Evolutionary conservation across 2,329 filamentous ascomycete genomes (phyloP).

Genomic region (Fusarium dimerum): DNA sequence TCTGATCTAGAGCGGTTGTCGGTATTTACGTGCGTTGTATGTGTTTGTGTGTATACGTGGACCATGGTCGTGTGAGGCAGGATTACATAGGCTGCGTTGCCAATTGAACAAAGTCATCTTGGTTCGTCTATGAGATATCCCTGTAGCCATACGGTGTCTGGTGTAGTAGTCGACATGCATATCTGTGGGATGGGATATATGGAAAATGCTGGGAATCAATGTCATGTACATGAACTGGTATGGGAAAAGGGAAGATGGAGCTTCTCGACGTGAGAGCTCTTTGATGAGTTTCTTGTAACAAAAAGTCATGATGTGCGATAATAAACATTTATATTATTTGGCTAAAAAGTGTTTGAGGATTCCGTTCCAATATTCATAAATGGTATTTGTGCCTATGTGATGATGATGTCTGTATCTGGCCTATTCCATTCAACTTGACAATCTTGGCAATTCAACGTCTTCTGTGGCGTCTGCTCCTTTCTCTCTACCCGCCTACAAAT

Average conservation of each 20-base stretch:
- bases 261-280: slow-evolving; percentile 11
- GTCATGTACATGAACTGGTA: slow-evolving; percentile 26
- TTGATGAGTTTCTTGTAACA: slow-evolving; percentile 29
- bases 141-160: not conserved
- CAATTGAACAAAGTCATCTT: slow-evolving; percentile 5
- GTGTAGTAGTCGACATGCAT: not conserved
- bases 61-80: not conserved
- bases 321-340: slow-evolving; percentile 22
- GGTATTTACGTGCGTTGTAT: slow-evolving; percentile 14
- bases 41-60: not conserved
- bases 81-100: not conserved
- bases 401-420: too few relatives aligned
- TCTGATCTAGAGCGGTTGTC: slow-evolving; percentile 35
- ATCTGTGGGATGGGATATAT: not conserved
- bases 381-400: too few relatives aligned
- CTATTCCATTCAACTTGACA: too few relatives aligned
- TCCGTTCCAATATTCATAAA: slow-evolving; percentile 3
- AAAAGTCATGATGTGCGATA: slow-evolving; percentile 31
- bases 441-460: too few relatives aligned
- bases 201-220: slow-evolving; percentile 27
- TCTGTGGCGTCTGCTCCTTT: not conserved
- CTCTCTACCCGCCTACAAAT: not conserved
- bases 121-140: not conserved
- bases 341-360: not conserved
- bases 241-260: slow-evolving; percentile 19